A percentile compares a stretch with the other conserved stretches of the same genome.
Conservation (phyloP, 352 stramenopile genomes). For the Phytophthora tubulina region DNA sequence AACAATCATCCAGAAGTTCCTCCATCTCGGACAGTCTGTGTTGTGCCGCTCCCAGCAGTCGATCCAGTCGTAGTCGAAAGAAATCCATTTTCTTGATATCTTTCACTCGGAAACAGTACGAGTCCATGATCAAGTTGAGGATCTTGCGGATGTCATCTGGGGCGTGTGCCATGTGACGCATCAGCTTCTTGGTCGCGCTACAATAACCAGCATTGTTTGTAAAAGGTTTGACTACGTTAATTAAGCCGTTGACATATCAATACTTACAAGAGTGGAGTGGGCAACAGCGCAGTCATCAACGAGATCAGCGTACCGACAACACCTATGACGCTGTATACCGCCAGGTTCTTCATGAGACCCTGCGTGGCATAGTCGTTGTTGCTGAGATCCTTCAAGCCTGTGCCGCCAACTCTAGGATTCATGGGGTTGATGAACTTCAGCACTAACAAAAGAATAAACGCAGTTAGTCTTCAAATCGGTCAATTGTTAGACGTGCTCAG, state of each 20-base stretch:
- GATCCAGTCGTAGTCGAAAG: conserved; percentile 64
- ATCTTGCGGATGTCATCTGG: conserved; percentile 72
- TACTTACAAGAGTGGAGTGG: conserved; percentile 69
- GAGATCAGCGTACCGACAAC: conserved; percentile 71
- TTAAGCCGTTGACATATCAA: too few species aligned
- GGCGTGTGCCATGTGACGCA: conserved; percentile 53
- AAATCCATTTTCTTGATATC: conserved; percentile 84
- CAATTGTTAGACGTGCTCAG: not conserved
- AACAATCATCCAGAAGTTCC: conserved; percentile 63
- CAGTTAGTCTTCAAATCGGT: too few species aligned
- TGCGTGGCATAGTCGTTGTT: conserved; percentile 48
- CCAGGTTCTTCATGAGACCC: conserved; percentile 75
- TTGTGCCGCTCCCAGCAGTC: conserved; percentile 47
- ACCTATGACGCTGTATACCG: conserved; percentile 70
- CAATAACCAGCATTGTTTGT: not conserved
- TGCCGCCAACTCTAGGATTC: conserved; percentile 57
- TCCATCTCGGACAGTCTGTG: conserved; percentile 59
- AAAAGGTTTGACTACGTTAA: not conserved
- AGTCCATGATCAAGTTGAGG: conserved; percentile 82
- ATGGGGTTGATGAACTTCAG: conserved; percentile 73
- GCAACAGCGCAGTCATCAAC: conserved; percentile 60
- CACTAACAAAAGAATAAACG: conserved; percentile 37
- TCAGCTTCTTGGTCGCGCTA: conserved; percentile 65
- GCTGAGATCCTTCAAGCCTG: conserved; percentile 56
- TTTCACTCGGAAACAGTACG: conserved; percentile 80